phyloP scores from a whole-genome alignment of 768 basidiomycete species.

The Cystobasidiopsis lactophilus region DNA sequence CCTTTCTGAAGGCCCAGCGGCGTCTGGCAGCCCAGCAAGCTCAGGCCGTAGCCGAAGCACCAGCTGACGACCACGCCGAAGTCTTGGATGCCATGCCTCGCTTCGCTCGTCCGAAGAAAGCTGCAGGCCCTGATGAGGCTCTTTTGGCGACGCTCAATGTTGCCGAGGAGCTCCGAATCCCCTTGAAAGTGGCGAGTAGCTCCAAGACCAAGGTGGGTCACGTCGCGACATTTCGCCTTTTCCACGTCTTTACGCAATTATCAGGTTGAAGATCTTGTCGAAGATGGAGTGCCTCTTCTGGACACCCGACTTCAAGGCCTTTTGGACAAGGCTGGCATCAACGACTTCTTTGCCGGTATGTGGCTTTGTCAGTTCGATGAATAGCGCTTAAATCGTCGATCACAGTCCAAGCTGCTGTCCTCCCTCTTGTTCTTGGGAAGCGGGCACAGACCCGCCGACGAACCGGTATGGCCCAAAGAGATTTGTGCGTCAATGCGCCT shows the following conservation, averaged over 20 bases:
- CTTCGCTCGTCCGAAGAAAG: slow-evolving; percentile 21
- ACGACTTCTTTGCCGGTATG: background rate
- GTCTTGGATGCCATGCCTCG: slow-evolving; percentile 16
- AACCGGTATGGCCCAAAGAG: slow-evolving; percentile 45
- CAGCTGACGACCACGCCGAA: slow-evolving; percentile 5
- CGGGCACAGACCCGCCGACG: slow-evolving; percentile 24
- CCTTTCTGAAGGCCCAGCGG: background rate
- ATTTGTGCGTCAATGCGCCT: slow-evolving; percentile 85
- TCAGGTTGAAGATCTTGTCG: background rate
- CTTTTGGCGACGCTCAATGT: slow-evolving; percentile 22
- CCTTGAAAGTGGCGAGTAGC: slow-evolving; percentile 21
- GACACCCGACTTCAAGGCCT: slow-evolving; percentile 68
- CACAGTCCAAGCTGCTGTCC: slow-evolving; percentile 65
- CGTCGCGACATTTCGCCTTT: too few relatives aligned
- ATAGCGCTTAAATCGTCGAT: background rate
- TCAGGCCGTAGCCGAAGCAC: slow-evolving; percentile 2
- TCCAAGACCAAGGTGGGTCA: slow-evolving; percentile 5
- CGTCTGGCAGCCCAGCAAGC: slow-evolving; percentile 1
- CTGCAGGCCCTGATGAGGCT: slow-evolving; percentile 20
- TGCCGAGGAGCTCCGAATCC: slow-evolving; percentile 22
- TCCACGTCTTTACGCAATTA: too few relatives aligned
- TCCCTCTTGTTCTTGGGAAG: slow-evolving; percentile 52
- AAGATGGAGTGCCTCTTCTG: slow-evolving; percentile 4
- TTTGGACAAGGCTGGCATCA: slow-evolving; percentile 16
- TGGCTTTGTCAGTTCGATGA: background rate